Conservation (phyloP, 352 stramenopile species). For the Phytophthora lateralis region DNA sequence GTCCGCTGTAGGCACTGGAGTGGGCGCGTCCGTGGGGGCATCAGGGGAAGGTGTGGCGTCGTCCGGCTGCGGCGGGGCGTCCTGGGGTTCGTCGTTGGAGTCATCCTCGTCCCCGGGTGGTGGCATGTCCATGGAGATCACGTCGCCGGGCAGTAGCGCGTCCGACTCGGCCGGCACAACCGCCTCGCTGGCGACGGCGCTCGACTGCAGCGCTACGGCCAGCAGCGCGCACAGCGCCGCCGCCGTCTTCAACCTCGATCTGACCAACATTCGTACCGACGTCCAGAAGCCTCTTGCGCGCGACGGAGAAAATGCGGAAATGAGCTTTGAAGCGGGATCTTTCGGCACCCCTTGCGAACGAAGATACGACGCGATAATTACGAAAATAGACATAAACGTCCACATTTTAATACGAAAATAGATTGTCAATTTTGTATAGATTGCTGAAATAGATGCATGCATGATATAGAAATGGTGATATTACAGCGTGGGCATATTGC, state of each 20-base stretch:
- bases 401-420: neutral
- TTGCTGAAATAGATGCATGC: neutral
- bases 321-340: conserved; percentile 18
- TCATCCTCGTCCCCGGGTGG: conserved; percentile 12
- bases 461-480: conserved; percentile 14
- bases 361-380: conserved; percentile 22
- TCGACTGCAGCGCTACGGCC: conserved; percentile 21
- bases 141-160: neutral
- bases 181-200: conserved; percentile 7
- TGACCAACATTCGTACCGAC: conserved; percentile 29
- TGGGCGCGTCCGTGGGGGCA: conserved; percentile 5
- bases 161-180: neutral
- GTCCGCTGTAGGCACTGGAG: conserved; percentile 1
- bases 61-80: neutral
- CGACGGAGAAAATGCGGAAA: conserved; percentile 27
- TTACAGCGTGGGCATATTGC: conserved; percentile 3
- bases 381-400: neutral
- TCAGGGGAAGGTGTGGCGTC: conserved; percentile 5
- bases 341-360: conserved; percentile 10
- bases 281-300: conserved; percentile 11
- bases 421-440: neutral
- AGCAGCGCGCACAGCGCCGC: conserved; percentile 30
- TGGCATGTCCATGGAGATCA: conserved; percentile 16
- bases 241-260: conserved; percentile 23
- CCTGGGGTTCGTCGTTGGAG: conserved; percentile 16